phyloP scores from a whole-genome alignment of 768 basidiomycete species.

The Multifurca ochricompacta region DNA sequence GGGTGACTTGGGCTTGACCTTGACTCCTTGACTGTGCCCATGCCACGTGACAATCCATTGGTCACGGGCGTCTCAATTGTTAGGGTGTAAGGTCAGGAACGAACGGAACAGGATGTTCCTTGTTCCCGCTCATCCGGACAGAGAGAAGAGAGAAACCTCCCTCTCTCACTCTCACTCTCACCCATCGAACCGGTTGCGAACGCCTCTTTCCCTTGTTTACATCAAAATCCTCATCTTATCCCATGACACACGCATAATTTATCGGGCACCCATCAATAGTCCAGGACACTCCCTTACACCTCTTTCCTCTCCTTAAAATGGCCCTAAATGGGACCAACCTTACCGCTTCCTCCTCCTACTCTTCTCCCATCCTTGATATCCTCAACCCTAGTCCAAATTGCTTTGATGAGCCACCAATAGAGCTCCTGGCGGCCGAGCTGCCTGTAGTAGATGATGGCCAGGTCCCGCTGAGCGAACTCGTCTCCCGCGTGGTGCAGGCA shows the following conservation, averaged over 20 bases:
- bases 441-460: slow-evolving; percentile 69
- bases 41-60: neutral
- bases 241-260: neutral
- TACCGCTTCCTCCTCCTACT: neutral
- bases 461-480: slow-evolving; percentile 60
- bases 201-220: neutral
- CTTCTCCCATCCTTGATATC: slow-evolving; percentile 15
- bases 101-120: too few species aligned
- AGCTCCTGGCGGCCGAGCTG: slow-evolving; percentile 65
- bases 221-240: neutral
- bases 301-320: neutral
- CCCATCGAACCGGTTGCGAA: neutral
- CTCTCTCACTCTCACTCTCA: neutral
- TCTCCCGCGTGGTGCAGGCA: slow-evolving; percentile 69
- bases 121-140: too few species aligned
- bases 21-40: too few species aligned
- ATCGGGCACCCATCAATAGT: neutral
- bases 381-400: slow-evolving; percentile 26
- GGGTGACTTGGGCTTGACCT: too few species aligned
- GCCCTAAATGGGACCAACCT: slow-evolving; percentile 15
- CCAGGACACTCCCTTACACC: neutral
- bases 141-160: too few species aligned
- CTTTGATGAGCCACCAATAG: slow-evolving; percentile 34
- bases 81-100: too few species aligned
- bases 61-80: too few species aligned